phyloP scores from a whole-genome alignment of 139 green algal species.

The Marvania coccoides region DNA sequence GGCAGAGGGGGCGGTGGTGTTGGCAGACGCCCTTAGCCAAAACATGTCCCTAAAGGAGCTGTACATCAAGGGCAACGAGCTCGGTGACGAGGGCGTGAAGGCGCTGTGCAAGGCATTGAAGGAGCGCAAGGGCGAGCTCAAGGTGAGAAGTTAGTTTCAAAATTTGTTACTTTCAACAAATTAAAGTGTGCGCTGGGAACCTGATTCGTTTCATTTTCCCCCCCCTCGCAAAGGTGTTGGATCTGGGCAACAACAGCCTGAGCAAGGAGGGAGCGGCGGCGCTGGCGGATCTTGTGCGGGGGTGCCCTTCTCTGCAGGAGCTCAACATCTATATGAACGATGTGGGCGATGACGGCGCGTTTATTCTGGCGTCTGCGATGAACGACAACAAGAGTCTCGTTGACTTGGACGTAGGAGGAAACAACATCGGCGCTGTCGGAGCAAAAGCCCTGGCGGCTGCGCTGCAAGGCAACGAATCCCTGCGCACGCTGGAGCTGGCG shows the following conservation, averaged over 20 bases:
- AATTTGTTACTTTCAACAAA: too few species aligned
- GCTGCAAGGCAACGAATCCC: conserved; percentile 42
- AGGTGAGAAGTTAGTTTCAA: conserved; percentile 8
- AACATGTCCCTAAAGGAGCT: conserved; percentile 73
- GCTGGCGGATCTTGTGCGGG: conserved; percentile 66
- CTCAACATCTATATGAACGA: conserved; percentile 98
- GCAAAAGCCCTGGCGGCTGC: conserved; percentile 31
- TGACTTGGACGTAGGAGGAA: conserved; percentile 89
- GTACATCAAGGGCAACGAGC: conserved; percentile 85
- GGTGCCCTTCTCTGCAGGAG: conserved; percentile 53
- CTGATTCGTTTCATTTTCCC: too few species aligned
- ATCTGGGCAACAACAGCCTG: conserved; percentile 92
- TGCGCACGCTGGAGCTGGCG: conserved; percentile 74
- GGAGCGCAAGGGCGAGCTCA: conserved; percentile 10
- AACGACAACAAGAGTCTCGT: conserved; percentile 51
- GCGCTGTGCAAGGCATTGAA: conserved; percentile 68
- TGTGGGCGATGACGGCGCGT: conserved; percentile 67
- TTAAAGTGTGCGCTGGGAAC: too few species aligned
- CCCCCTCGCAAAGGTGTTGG: conserved; percentile 53
- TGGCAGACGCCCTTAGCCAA: conserved; percentile 63
- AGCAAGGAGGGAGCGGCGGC: conserved; percentile 47
- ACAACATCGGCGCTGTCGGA: conserved; percentile 82
- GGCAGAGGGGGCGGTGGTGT: conserved; percentile 46
- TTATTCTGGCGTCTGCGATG: conserved; percentile 59
- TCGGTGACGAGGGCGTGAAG: conserved; percentile 79